phyloP scores from a whole-genome alignment of 306 rosid genomes.

The Quercus agrifolia region DNA sequence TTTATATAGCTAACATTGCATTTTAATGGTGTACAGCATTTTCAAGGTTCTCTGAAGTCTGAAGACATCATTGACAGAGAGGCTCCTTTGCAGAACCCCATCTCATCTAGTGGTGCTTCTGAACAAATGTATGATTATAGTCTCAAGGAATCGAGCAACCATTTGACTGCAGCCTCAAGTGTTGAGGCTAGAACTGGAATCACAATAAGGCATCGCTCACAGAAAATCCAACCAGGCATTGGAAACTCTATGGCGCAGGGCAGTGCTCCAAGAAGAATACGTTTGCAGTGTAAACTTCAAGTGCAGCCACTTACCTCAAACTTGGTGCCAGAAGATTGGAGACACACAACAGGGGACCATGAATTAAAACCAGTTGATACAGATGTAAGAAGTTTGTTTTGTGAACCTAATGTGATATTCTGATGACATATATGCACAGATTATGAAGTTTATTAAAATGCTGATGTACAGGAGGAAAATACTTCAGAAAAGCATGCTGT shows the following conservation, averaged over 20 bases:
- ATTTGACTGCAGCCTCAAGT: conserved; percentile 1
- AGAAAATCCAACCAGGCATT: conserved; percentile 14
- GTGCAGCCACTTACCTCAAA: conserved; percentile 6
- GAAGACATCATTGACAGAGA: conserved; percentile 27
- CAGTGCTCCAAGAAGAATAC: conserved; percentile 64
- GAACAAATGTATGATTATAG: conserved; percentile 25
- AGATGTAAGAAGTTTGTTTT: conserved; percentile 46
- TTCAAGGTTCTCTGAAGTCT: conserved; percentile 21
- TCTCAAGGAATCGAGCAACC: conserved; percentile 33
- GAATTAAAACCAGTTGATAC: conserved; percentile 35
- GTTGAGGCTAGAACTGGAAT: conserved; percentile 38
- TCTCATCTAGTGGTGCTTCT: conserved; percentile 24
- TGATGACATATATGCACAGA: conserved; percentile 3
- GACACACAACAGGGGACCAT: conserved; percentile 20
- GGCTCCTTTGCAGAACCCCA: conserved; percentile 21
- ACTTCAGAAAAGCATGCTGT: conserved; percentile 28
- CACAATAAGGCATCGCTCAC: conserved; percentile 30
- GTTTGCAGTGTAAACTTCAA: conserved; percentile 14
- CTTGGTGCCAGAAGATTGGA: neutral
- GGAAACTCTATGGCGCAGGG: conserved; percentile 28
- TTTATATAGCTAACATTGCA: neutral
- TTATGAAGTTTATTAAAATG: conserved; percentile 25
- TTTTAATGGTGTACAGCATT: conserved; percentile 26
- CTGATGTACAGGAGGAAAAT: conserved; percentile 45
- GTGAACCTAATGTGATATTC: conserved; percentile 10